Percentiles rank a stretch among this genome's conserved stretches.
These are phyloP conservation scores for Lycium barbarum DNA, from an alignment of 257 asterid genomes.

Conservation along the genomic window DNA sequence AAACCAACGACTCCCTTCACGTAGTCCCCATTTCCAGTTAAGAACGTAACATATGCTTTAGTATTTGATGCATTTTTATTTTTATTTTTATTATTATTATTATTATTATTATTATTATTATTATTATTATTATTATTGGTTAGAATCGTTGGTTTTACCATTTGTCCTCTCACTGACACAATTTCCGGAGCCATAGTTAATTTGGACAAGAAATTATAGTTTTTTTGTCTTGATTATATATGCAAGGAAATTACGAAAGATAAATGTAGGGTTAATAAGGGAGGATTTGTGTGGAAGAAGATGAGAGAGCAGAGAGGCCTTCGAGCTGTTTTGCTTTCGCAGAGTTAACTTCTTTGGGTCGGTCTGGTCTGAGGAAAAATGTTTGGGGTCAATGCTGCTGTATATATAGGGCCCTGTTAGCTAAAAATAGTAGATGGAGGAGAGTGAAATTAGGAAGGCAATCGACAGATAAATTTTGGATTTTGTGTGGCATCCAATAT, in stretches of 20 bases:
- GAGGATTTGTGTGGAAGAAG: neutral
- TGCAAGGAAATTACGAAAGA: too few species aligned
- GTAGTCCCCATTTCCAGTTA: slow-evolving; percentile 47
- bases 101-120: too few species aligned
- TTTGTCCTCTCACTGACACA: neutral
- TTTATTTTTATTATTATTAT: too few species aligned
- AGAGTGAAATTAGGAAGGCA: neutral
- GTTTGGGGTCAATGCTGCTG: neutral
- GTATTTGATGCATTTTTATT: neutral
- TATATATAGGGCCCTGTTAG: neutral
- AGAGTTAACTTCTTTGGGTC: too few species aligned
- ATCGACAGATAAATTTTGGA: neutral
- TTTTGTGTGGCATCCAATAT: neutral
- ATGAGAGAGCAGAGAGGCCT: too few species aligned
- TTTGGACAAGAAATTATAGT: neutral
- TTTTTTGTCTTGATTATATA: too few species aligned
- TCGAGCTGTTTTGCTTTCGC: too few species aligned
- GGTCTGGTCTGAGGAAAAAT: too few species aligned
- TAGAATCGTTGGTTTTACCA: neutral
- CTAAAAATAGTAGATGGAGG: neutral
- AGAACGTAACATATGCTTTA: slow-evolving; percentile 41
- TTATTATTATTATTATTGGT: neutral
- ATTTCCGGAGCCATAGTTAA: neutral
- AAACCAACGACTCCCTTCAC: slow-evolving; percentile 50
- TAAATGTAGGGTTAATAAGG: neutral